Percentiles rank a stretch among this genome's conserved stretches.
phyloP scores from a whole-genome alignment of 768 basidiomycete genomes.

The Lentinula lateritia region DNA sequence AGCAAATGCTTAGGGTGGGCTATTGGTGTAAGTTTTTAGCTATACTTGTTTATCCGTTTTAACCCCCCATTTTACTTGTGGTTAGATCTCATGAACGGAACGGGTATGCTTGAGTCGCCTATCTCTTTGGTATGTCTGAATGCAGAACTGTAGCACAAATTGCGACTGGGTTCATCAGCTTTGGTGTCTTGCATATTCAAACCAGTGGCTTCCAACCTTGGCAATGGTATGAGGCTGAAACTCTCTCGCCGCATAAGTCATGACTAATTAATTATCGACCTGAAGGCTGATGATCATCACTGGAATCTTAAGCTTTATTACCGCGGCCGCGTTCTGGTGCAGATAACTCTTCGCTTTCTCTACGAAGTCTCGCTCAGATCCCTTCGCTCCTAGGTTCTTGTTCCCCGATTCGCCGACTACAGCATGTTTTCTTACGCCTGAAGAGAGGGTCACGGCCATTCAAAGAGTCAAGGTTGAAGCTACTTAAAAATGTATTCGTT shows the following conservation, averaged over 20 bases:
- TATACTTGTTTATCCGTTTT: not conserved
- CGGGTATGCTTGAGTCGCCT: conserved; percentile 30
- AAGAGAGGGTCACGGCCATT: conserved; percentile 65
- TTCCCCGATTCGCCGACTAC: conserved; percentile 79
- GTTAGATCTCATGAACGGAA: conserved; percentile 76
- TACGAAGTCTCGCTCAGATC: not conserved
- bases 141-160: conserved; percentile 49
- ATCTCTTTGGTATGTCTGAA: not conserved
- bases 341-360: conserved; percentile 12
- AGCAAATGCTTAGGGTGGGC: conserved; percentile 64
- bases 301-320: conserved; percentile 59
- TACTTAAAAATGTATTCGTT: not conserved
- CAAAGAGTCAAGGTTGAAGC: conserved; percentile 51
- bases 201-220: conserved; percentile 57
- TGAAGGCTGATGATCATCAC: conserved; percentile 73
- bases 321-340: conserved; percentile 57
- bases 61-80: not conserved
- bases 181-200: conserved; percentile 58
- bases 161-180: conserved; percentile 58
- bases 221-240: conserved; percentile 49
- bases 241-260: not conserved
- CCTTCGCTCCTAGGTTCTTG: conserved; percentile 45
- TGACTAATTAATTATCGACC: not conserved
- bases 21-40: conserved; percentile 59
- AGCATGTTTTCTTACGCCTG: conserved; percentile 63